Base-by-base conservation (phyloP, 768 basidiomycete species). In the Trichaptum fuscoviolaceum region DNA sequence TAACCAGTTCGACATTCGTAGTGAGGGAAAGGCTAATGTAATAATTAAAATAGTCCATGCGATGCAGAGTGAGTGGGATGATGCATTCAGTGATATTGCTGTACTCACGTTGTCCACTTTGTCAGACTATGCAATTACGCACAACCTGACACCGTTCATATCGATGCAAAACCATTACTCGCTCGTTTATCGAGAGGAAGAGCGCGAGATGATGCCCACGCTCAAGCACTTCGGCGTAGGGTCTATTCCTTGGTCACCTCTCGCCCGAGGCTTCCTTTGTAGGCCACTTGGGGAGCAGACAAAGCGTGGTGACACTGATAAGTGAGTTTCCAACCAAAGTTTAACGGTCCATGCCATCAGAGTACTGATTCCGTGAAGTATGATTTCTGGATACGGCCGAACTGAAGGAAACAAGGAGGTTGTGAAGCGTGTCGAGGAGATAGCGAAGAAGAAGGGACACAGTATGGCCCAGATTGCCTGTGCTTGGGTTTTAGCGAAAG, bases 161-260 rank as follows among this genome's bases (percentile, higher is more conserved):
- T 85, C 84, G 0, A 87, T 89, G 87, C 88, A 89, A 73, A 89
- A 89, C 70, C 85, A 86, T 66, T 83, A 89, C 72, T 85, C 77
- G 67, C 73, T 87, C 9, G 71, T 85, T 15, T 89, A 90, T 70
- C 78, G 88, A 18, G 88, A 90, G 72, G 87, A 90, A 70, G 87
- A 86, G 70, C 77, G 85, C 1, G 85, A 86, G 70, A 85, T 86
- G 84, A 84, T 87, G 70, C 87, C 87, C 1, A 83, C 82, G 1
- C 74, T 85, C 35, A 84, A 85, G 82, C 71, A 82, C 67, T 80
- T 84, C 58, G 84, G 84, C 35, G 83, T 85, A 26, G 86, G 84
- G 0, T 73, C 80, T 23, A 86, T 87, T 62, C 85, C 85, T 0
- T 88, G 86, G 86, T 85, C 83, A 10, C 85, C 86, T 0, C 79